A percentile compares a stretch with the other conserved stretches of the same genome.
Conservation (phyloP, 1,139 yeast genomes). For the Magnusiomyces clavatus region DNA sequence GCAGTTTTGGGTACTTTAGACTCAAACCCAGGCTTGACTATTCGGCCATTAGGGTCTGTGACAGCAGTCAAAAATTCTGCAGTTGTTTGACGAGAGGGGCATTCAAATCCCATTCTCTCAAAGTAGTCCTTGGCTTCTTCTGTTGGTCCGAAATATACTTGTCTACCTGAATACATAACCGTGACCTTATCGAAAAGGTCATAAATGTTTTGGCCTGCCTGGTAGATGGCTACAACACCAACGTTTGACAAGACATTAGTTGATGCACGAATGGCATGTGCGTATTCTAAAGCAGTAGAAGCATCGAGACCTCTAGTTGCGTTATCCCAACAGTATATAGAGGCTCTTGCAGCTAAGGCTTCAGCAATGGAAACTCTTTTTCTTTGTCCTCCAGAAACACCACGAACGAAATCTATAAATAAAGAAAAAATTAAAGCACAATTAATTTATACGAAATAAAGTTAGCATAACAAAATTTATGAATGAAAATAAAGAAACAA, state of each 20-base stretch:
- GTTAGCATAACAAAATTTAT: no score
- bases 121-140: slow-evolving; percentile 44
- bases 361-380: slow-evolving; percentile 55
- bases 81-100: slow-evolving; percentile 54
- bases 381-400: slow-evolving; percentile 56
- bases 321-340: slow-evolving; percentile 60
- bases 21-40: slow-evolving; percentile 39
- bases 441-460: no score
- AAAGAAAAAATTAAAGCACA: no score
- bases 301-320: slow-evolving; percentile 67
- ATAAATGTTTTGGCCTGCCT: slow-evolving; percentile 57
- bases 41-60: slow-evolving; percentile 46
- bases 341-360: slow-evolving; percentile 48
- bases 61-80: slow-evolving; percentile 53
- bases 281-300: slow-evolving; percentile 58
- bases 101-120: slow-evolving; percentile 49
- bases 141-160: slow-evolving; percentile 50
- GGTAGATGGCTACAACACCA: slow-evolving; percentile 49
- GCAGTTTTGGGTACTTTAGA: slow-evolving; percentile 46
- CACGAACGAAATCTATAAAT: slow-evolving; percentile 38
- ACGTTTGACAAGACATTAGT: slow-evolving; percentile 47
- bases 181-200: slow-evolving; percentile 55
- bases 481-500: no score
- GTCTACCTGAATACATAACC: slow-evolving; percentile 48
- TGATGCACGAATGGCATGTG: slow-evolving; percentile 50